phyloP scores from a whole-genome alignment of 768 basidiomycete species.

The Boletus vinaceobasis region DNA sequence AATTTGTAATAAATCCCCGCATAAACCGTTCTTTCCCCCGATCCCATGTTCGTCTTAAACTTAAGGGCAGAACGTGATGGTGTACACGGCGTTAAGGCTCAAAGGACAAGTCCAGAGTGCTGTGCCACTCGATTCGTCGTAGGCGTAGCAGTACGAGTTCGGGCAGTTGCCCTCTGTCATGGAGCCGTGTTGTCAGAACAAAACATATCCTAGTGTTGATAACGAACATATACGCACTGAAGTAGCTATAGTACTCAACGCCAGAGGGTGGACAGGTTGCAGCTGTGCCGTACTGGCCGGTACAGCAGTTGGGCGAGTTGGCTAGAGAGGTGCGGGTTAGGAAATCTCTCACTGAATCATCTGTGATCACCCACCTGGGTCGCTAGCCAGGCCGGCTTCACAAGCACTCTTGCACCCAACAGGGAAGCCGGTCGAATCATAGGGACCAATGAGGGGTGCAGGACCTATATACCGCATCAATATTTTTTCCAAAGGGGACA shows the following conservation, averaged over 20 bases:
- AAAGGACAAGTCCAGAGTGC: conserved; percentile 46
- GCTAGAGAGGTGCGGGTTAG: conserved; percentile 26
- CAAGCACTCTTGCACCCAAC: conserved; percentile 66
- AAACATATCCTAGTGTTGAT: neutral
- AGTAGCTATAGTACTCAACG: conserved; percentile 42
- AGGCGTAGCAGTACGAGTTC: conserved; percentile 50
- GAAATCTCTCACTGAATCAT: neutral
- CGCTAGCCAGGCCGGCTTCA: conserved; percentile 34
- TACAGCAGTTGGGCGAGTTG: conserved; percentile 65
- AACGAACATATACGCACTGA: conserved; percentile 34
- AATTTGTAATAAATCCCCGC: neutral
- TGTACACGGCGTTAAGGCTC: conserved; percentile 37
- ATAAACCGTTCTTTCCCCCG: neutral
- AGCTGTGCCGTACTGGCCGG: conserved; percentile 49
- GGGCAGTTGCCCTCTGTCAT: conserved; percentile 40
- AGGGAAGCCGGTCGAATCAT: conserved; percentile 48
- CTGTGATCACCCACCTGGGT: conserved; percentile 24
- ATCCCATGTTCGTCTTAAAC: neutral
- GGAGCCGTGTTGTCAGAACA: neutral
- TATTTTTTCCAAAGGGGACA: neutral
- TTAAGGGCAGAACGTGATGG: conserved; percentile 44
- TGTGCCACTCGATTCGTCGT: conserved; percentile 44
- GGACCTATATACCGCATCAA: conserved; percentile 39
- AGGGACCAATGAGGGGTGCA: conserved; percentile 47
- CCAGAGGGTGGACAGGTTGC: conserved; percentile 53